These are phyloP conservation scores for Galeopsis tetrahit DNA, from an alignment of 257 asterid species.

Conservation along the genomic window DNA sequence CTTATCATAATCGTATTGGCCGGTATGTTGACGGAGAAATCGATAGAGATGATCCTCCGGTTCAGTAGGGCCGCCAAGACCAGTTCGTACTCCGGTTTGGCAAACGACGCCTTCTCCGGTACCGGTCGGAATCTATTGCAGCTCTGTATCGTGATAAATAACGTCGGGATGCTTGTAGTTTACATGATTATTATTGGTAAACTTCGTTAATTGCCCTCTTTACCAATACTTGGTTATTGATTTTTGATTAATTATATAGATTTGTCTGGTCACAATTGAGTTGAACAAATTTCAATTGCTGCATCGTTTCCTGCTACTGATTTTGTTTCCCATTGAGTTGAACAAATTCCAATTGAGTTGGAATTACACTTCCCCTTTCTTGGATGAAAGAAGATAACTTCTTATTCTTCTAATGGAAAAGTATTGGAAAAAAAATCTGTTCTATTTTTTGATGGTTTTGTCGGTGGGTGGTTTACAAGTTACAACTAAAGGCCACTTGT, in stretches of 20 bases:
- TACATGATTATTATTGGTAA: slow-evolving; percentile 88
- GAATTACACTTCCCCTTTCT: slow-evolving; percentile 10
- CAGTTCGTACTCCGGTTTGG: slow-evolving; percentile 69
- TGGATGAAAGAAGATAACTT: not conserved
- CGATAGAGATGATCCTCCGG: slow-evolving; percentile 73
- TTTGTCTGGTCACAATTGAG: slow-evolving; percentile 12
- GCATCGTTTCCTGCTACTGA: slow-evolving; percentile 14
- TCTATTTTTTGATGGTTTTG: slow-evolving; percentile 23
- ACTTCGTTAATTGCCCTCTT: slow-evolving; percentile 4
- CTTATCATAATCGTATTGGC: slow-evolving; percentile 63
- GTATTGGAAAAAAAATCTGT: not conserved
- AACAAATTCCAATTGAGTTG: not conserved
- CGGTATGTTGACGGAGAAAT: slow-evolving; percentile 74
- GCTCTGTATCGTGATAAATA: slow-evolving; percentile 68
- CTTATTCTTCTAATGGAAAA: not conserved
- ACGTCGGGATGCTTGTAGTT: slow-evolving; percentile 78
- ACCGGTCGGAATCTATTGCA: slow-evolving; percentile 71
- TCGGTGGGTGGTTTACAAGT: slow-evolving; percentile 28
- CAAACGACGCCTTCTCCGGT: slow-evolving; percentile 64
- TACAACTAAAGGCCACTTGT: slow-evolving; percentile 33
- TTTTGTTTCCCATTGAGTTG: not conserved
- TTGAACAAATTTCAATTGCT: not conserved
- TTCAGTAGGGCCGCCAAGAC: slow-evolving; percentile 72
- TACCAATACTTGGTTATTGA: slow-evolving; percentile 5
- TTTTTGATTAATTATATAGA: not conserved